Conservation (phyloP, 1,284 basidiomycete species). For the Ustilago tritici region DNA sequence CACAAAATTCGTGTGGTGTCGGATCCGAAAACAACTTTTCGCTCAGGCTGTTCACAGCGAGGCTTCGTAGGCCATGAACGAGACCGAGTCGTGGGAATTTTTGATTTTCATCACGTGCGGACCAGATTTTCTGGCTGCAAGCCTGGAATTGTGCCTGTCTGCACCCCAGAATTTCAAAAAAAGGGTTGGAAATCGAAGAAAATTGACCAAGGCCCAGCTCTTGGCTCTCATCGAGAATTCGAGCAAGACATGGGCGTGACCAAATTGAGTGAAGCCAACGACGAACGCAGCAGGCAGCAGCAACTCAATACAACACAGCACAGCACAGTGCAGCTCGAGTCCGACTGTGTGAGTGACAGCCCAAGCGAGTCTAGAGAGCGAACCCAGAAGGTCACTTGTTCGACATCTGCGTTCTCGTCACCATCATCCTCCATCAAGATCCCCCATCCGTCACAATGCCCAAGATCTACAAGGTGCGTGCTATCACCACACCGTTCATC, state of each 20-base stretch:
- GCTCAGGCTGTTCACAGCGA: neutral
- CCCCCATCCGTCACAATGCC: conserved; percentile 60
- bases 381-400: conserved; percentile 20
- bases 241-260: conserved; percentile 1
- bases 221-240: neutral
- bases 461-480: conserved; percentile 67
- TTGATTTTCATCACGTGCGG: neutral
- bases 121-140: neutral
- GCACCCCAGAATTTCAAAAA: neutral
- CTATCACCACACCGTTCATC: neutral
- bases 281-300: neutral
- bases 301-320: no score
- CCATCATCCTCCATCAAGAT: conserved; percentile 55
- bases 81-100: conserved; percentile 1
- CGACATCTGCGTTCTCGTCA: conserved; percentile 46
- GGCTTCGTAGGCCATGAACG: neutral
- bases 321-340: neutral
- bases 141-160: neutral
- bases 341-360: neutral
- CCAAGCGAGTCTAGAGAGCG: conserved; percentile 17
- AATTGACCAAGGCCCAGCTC: neutral
- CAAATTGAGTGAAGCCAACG: neutral
- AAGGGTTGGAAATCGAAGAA: neutral
- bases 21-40: neutral
- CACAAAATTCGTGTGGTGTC: neutral